A percentile compares a stretch with the other conserved stretches of the same genome.
phyloP scores from a whole-genome alignment of 306 rosid species.

The Vicia villosa region DNA sequence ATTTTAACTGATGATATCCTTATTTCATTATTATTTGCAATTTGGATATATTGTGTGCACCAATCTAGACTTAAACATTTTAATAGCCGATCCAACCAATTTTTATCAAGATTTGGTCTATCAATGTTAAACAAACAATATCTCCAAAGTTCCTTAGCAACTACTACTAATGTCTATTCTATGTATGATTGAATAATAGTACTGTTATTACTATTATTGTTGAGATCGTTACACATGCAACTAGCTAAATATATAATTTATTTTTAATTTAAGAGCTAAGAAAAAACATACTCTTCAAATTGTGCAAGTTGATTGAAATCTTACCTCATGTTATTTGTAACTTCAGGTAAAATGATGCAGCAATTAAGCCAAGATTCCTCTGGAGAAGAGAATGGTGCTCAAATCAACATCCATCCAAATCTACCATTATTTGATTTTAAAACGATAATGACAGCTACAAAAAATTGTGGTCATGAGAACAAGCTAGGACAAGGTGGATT shows the following conservation, averaged over 20 bases:
- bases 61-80: too few relatives aligned
- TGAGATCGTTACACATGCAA: too few relatives aligned
- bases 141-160: too few relatives aligned
- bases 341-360: constrained; percentile 25
- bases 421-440: constrained; percentile 38
- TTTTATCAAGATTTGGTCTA: neutral
- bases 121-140: too few relatives aligned
- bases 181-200: too few relatives aligned
- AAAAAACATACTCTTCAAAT: neutral
- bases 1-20: neutral
- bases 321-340: constrained; percentile 2
- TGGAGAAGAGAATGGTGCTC: constrained; percentile 7
- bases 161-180: too few relatives aligned
- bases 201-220: too few relatives aligned
- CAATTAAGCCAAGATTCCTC: constrained; percentile 22
- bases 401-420: constrained; percentile 23
- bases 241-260: neutral
- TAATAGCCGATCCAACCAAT: too few relatives aligned
- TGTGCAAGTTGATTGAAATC: neutral
- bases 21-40: neutral
- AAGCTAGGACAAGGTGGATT: constrained; percentile 69
- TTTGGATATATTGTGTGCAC: too few relatives aligned
- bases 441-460: constrained; percentile 41
- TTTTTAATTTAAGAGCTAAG: neutral
- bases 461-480: constrained; percentile 34